Evolutionary conservation across 2,329 filamentous ascomycete species (phyloP).

Genomic region (Colletotrichum salicis): DNA sequence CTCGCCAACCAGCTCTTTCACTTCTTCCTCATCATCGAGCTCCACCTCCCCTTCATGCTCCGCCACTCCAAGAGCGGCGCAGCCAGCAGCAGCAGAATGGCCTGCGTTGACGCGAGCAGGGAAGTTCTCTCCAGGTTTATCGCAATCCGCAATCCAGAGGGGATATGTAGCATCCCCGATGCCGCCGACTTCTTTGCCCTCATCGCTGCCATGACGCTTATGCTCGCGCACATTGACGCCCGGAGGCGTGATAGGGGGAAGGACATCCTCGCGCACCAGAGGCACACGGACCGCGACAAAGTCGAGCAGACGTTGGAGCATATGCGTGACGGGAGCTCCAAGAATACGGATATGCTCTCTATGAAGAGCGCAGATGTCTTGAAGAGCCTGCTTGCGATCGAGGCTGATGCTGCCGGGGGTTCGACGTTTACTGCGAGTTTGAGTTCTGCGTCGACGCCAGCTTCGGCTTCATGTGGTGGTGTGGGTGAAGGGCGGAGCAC

Average conservation of each 20-base stretch:
- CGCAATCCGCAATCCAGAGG: slow-evolving; percentile 44
- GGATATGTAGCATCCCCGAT: slow-evolving; percentile 38
- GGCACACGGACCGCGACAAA: slow-evolving; percentile 51
- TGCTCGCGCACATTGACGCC: slow-evolving; percentile 49
- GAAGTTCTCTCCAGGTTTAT: slow-evolving; percentile 50
- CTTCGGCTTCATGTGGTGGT: background rate
- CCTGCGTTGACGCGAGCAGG: slow-evolving; percentile 51
- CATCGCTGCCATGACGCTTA: slow-evolving; percentile 50
- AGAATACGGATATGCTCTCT: slow-evolving; percentile 45
- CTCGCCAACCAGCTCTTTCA: slow-evolving; percentile 48
- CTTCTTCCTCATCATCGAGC: slow-evolving; percentile 49
- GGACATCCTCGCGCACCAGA: slow-evolving; percentile 51
- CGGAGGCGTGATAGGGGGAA: slow-evolving; percentile 33
- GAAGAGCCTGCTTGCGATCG: slow-evolving; percentile 45
- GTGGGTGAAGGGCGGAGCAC: background rate
- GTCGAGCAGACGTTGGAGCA: slow-evolving; percentile 50
- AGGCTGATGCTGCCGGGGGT: slow-evolving; percentile 42
- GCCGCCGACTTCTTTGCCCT: slow-evolving; percentile 51
- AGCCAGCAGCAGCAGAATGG: slow-evolving; percentile 43
- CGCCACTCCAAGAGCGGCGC: slow-evolving; percentile 41
- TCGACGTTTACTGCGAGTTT: slow-evolving; percentile 18
- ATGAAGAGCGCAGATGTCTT: slow-evolving; percentile 45
- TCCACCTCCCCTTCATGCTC: slow-evolving; percentile 54
- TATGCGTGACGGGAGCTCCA: slow-evolving; percentile 44
- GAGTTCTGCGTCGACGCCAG: background rate